phyloP scores from a whole-genome alignment of 495 filamentous ascomycete species.

The Hypoxylon fuscum region DNA sequence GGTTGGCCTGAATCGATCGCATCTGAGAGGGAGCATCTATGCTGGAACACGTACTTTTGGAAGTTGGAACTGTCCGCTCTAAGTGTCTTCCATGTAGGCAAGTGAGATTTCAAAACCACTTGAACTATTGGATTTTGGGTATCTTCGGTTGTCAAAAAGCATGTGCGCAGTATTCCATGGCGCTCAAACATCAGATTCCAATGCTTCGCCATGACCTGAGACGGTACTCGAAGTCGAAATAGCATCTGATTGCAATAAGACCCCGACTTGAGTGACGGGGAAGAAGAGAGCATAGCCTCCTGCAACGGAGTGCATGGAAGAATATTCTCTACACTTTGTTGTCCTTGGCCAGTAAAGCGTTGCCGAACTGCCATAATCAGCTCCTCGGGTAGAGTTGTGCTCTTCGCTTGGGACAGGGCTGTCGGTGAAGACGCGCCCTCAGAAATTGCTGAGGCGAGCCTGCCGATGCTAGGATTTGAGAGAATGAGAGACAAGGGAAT shows the following conservation, averaged over 20 bases:
- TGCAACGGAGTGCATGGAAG: constrained; percentile 84
- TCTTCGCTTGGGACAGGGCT: background rate
- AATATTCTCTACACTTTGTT: constrained; percentile 58
- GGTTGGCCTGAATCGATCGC: constrained; percentile 46
- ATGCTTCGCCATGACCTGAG: constrained; percentile 42
- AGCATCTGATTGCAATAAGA: constrained; percentile 57
- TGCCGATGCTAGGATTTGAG: constrained; percentile 64
- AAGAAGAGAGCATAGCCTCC: constrained; percentile 78
- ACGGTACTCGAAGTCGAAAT: constrained; percentile 43
- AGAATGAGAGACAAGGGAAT: constrained; percentile 71
- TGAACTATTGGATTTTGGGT: constrained; percentile 64
- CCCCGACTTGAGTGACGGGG: constrained; percentile 35
- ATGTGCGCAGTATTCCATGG: constrained; percentile 71
- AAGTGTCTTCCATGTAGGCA: constrained; percentile 46
- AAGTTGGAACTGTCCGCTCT: constrained; percentile 25
- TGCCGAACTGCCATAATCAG: constrained; percentile 46
- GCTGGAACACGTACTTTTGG: constrained; percentile 32
- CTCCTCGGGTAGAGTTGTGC: constrained; percentile 47
- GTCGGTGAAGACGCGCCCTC: background rate
- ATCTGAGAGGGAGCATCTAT: constrained; percentile 42
- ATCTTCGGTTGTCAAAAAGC: constrained; percentile 65
- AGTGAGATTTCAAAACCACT: constrained; percentile 57
- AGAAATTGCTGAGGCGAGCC: constrained; percentile 54
- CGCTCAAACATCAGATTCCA: constrained; percentile 63
- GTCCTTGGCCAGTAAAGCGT: constrained; percentile 45